A percentile compares a stretch with the other conserved stretches of the same genome.
Evolutionary conservation across 1,139 yeast genomes (phyloP).

Genomic region (Zygoascus sp.): DNA sequence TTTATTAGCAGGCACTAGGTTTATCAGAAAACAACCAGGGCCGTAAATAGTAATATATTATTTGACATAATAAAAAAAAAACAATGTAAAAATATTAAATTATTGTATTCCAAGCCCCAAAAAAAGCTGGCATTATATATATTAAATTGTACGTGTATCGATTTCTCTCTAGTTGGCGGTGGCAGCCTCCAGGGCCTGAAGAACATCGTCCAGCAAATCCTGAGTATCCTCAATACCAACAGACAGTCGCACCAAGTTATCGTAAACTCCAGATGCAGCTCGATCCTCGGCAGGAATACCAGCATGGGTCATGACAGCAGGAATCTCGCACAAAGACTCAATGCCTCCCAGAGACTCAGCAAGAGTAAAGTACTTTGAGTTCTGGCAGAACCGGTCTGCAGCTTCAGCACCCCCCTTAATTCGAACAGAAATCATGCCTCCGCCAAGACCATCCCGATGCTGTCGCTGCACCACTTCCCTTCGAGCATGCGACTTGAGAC

Average conservation of each 20-base stretch:
- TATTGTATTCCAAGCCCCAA: too few relatives aligned
- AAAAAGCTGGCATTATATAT: too few relatives aligned
- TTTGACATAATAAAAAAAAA: too few relatives aligned
- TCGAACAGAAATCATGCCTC: constrained; percentile 90
- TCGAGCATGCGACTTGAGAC: constrained; percentile 61
- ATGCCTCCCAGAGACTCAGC: constrained; percentile 92
- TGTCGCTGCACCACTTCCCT: constrained; percentile 63
- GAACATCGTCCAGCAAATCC: constrained; percentile 69
- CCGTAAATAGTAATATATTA: neutral
- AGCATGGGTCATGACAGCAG: constrained; percentile 91
- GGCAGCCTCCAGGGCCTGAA: constrained; percentile 56
- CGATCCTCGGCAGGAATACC: constrained; percentile 81
- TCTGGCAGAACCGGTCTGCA: constrained; percentile 68
- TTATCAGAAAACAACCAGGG: too few relatives aligned
- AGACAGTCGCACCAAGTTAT: constrained; percentile 75
- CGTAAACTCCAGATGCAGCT: constrained; percentile 76
- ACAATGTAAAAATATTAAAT: too few relatives aligned
- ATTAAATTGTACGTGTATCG: too few relatives aligned
- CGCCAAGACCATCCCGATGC: constrained; percentile 83
- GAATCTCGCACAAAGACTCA: constrained; percentile 81
- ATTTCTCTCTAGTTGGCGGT: constrained; percentile 19
- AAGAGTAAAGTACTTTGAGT: constrained; percentile 72
- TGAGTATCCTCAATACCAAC: constrained; percentile 86
- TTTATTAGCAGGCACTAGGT: constrained; percentile 1
- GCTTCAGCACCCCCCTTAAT: constrained; percentile 76